phyloP scores from a whole-genome alignment of 371 early-diverging fungal genomes.

The Mortierella sp. region DNA sequence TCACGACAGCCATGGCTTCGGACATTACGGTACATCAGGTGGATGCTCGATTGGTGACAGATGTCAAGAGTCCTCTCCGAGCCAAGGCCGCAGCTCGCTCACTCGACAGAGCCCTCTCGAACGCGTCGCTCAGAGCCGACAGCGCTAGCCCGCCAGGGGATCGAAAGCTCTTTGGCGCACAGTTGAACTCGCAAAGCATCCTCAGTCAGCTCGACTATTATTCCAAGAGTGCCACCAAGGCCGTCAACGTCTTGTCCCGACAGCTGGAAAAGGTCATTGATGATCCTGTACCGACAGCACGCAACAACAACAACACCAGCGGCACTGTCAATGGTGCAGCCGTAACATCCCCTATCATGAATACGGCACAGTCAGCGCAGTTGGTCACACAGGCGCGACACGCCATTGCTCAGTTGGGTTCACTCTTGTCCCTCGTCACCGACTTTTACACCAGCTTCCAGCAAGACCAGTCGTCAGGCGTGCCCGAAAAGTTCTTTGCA shows the following conservation, averaged over 20 bases:
- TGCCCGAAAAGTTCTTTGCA: slow-evolving; percentile 57
- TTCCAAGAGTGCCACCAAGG: slow-evolving; percentile 31
- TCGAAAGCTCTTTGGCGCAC: slow-evolving; percentile 4
- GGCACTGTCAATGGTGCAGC: not conserved
- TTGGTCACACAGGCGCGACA: slow-evolving; percentile 35
- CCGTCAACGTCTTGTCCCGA: slow-evolving; percentile 7
- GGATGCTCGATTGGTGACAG: slow-evolving; percentile 56
- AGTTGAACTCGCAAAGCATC: slow-evolving; percentile 9
- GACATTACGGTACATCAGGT: slow-evolving; percentile 67
- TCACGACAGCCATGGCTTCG: slow-evolving; percentile 74
- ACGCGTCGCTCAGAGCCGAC: slow-evolving; percentile 7
- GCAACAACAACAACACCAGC: slow-evolving; percentile 18
- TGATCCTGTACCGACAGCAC: slow-evolving; percentile 30
- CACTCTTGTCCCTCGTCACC: slow-evolving; percentile 27
- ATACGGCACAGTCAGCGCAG: slow-evolving; percentile 42
- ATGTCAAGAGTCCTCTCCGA: slow-evolving; percentile 15
- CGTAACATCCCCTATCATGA: slow-evolving; percentile 6
- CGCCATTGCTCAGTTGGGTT: slow-evolving; percentile 33
- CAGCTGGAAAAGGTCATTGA: slow-evolving; percentile 28
- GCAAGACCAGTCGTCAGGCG: slow-evolving; percentile 38
- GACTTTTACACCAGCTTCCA: slow-evolving; percentile 41
- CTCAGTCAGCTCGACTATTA: slow-evolving; percentile 37
- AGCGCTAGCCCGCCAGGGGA: no score
- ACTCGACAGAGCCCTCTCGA: slow-evolving; percentile 11
- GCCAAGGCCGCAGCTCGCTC: slow-evolving; percentile 11